Conservation (phyloP, 2,329 filamentous ascomycete species). For the Graphilbum sp. region DNA sequence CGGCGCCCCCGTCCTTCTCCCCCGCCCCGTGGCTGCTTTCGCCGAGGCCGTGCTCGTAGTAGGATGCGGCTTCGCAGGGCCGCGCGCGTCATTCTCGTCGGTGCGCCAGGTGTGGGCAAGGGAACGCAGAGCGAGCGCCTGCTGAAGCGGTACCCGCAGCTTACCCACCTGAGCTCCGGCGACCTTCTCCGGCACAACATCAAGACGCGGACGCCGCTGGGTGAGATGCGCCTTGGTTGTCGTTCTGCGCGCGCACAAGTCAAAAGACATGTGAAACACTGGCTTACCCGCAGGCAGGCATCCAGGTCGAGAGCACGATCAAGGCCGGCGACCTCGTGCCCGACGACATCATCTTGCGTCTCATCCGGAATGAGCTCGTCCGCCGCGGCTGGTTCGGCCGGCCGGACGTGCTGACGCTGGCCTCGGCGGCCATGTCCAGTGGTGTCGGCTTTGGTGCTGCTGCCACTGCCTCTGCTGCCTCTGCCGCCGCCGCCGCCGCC, state of each 20-base stretch:
- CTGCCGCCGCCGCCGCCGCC: background rate
- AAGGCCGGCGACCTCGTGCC: slow-evolving; percentile 79
- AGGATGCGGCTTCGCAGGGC: slow-evolving; percentile 57
- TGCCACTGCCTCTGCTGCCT: slow-evolving; percentile 10
- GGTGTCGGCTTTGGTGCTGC: no score
- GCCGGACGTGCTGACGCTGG: slow-evolving; percentile 33
- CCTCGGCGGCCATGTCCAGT: slow-evolving; percentile 19
- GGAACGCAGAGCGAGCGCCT: slow-evolving; percentile 88
- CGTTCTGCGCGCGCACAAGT: no score
- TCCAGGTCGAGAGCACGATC: slow-evolving; percentile 81
- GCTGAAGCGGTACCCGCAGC: slow-evolving; percentile 70
- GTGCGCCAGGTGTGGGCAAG: slow-evolving; percentile 93
- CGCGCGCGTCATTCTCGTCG: slow-evolving; percentile 85
- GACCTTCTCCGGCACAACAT: slow-evolving; percentile 89
- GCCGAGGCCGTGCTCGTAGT: no score
- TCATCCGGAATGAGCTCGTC: slow-evolving; percentile 81
- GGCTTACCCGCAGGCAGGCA: slow-evolving; percentile 36
- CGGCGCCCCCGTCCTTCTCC: background rate
- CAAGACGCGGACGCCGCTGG: slow-evolving; percentile 68
- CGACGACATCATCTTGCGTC: slow-evolving; percentile 76
- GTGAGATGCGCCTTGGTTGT: slow-evolving; percentile 24
- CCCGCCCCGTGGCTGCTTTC: background rate
- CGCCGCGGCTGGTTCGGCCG: slow-evolving; percentile 63
- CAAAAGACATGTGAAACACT: no score
- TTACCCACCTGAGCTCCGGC: slow-evolving; percentile 84